These are phyloP conservation scores for Aspergillus asperescens DNA, from an alignment of 495 filamentous ascomycete species.

Conservation along the genomic window DNA sequence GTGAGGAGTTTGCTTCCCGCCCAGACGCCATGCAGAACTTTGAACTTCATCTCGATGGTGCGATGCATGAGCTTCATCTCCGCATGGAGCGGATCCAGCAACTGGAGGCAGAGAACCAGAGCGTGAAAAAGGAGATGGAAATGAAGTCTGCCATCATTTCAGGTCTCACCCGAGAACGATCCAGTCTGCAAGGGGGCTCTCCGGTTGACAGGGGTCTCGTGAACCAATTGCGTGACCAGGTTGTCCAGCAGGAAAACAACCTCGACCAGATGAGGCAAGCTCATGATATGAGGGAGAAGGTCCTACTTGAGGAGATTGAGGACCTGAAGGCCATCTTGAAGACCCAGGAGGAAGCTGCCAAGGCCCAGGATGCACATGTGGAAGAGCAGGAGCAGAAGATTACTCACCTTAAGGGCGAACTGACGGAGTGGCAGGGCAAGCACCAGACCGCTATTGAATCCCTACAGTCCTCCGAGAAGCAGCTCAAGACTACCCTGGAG, in stretches of 20 bases:
- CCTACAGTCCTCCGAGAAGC: constrained; percentile 66
- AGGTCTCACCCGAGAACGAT: constrained; percentile 85
- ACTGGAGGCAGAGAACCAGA: constrained; percentile 77
- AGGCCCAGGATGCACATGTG: constrained; percentile 40
- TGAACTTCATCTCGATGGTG: constrained; percentile 82
- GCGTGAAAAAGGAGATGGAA: constrained; percentile 92
- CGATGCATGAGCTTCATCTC: constrained; percentile 85
- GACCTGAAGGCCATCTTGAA: constrained; percentile 56
- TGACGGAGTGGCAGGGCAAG: constrained; percentile 67
- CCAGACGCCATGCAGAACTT: constrained; percentile 88
- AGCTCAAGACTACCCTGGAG: constrained; percentile 63
- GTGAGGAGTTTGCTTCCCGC: constrained; percentile 74
- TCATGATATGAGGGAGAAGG: constrained; percentile 66
- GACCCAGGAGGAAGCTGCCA: constrained; percentile 40
- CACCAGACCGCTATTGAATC: constrained; percentile 66
- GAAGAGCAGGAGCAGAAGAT: constrained; percentile 59
- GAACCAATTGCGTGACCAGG: constrained; percentile 78
- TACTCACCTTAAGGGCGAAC: constrained; percentile 65
- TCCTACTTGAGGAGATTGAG: constrained; percentile 64
- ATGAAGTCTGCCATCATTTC: constrained; percentile 90
- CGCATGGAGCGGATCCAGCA: constrained; percentile 85
- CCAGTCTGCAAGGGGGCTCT: constrained; percentile 71
- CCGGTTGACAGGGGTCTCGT: constrained; percentile 92
- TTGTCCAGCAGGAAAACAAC: constrained; percentile 77
- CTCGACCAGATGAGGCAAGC: constrained; percentile 68